phyloP scores from a whole-genome alignment of 805 yeast species.

The Teunomyces atbi region DNA sequence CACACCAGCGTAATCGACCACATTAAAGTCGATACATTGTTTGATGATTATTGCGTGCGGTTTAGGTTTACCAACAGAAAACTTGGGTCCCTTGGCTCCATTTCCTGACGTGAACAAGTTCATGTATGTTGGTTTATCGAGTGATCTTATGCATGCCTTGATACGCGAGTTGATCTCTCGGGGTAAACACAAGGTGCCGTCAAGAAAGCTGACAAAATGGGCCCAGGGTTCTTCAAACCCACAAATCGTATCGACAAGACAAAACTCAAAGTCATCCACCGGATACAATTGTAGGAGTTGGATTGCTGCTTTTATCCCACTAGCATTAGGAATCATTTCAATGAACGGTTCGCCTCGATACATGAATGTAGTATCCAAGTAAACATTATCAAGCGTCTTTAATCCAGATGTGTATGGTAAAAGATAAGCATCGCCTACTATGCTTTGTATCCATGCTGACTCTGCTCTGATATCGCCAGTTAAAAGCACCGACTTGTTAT shows the following conservation, averaged over 20 bases:
- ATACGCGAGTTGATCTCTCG: constrained; percentile 4
- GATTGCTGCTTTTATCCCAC: constrained; percentile 37
- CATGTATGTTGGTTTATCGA: not conserved
- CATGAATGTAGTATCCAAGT: constrained; percentile 55
- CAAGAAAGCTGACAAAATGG: constrained; percentile 25
- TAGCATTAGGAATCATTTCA: constrained; percentile 39
- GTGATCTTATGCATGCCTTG: not conserved
- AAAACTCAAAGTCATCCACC: constrained; percentile 34
- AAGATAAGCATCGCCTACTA: constrained; percentile 38
- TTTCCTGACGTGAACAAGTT: not conserved
- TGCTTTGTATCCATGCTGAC: constrained; percentile 44
- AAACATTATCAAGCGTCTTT: constrained; percentile 41
- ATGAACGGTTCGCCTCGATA: constrained; percentile 50
- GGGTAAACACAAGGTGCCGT: constrained; percentile 12
- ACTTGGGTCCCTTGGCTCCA: not conserved
- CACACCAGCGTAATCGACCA: constrained; percentile 30
- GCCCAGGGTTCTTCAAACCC: constrained; percentile 60
- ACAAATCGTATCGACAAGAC: constrained; percentile 36
- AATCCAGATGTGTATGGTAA: constrained; percentile 40
- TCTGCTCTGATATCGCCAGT: constrained; percentile 64
- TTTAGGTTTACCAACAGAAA: constrained; percentile 6
- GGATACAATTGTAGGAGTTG: constrained; percentile 44
- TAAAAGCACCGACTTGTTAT: constrained; percentile 35
- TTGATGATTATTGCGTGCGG: constrained; percentile 22
- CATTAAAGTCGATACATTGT: constrained; percentile 38